A percentile compares a stretch with the other conserved stretches of the same genome.
phyloP scores from a whole-genome alignment of 1,139 yeast species.

The Nadsonia starkeyi-henricii region DNA sequence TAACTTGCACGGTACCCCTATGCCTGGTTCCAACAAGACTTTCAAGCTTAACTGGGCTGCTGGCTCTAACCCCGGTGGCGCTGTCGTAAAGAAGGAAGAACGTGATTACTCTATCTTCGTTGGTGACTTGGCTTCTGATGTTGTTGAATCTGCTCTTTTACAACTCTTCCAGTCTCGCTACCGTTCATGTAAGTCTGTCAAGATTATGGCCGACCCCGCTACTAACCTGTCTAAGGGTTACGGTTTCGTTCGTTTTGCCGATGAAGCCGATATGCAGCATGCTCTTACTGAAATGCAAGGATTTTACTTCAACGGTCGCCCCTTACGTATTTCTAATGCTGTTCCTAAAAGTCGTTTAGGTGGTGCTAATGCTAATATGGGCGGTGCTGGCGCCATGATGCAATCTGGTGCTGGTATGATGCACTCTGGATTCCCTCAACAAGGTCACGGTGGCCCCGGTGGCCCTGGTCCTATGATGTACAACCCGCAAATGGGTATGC shows the following conservation, averaged over 20 bases:
- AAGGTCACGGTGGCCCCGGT: background rate
- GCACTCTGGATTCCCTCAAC: conserved; percentile 5
- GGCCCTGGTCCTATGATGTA: conserved; percentile 5
- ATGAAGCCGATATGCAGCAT: conserved; percentile 56
- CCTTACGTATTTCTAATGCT: conserved; percentile 64
- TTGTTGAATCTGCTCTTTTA: conserved; percentile 56
- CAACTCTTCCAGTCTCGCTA: conserved; percentile 58
- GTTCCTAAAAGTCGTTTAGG: conserved; percentile 41
- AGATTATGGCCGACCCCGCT: conserved; percentile 71
- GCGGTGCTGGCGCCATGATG: conserved; percentile 5
- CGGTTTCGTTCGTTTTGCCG: conserved; percentile 78
- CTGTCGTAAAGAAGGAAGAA: background rate
- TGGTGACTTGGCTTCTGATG: conserved; percentile 69
- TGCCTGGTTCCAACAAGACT: conserved; percentile 47
- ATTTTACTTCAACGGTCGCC: conserved; percentile 53
- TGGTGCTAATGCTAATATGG: conserved; percentile 9
- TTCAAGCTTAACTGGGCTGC: conserved; percentile 82
- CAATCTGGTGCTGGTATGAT: conserved; percentile 3
- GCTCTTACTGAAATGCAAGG: conserved; percentile 82
- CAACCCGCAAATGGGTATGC: conserved; percentile 16
- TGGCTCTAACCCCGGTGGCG: conserved; percentile 39
- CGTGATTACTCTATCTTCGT: conserved; percentile 63
- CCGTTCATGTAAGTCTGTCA: conserved; percentile 68
- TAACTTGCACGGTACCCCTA: conserved; percentile 50
- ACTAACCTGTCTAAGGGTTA: conserved; percentile 73